Evolutionary conservation across 495 filamentous ascomycete genomes (phyloP).

Genomic region (Neurospora sp.): DNA sequence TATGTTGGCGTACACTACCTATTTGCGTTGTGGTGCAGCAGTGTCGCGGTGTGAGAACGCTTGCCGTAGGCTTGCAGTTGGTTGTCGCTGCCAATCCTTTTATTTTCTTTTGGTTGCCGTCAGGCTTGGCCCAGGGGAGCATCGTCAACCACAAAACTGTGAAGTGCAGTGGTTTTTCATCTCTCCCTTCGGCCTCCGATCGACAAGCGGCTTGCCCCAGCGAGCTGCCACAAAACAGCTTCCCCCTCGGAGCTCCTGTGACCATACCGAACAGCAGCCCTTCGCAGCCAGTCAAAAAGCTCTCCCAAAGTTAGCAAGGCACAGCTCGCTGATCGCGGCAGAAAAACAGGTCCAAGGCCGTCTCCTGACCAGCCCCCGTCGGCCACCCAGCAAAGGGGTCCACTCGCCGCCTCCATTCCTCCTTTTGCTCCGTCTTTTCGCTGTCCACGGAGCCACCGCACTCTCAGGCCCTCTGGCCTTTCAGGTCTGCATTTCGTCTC

Average conservation of each 20-base stretch:
- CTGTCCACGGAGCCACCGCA: not conserved
- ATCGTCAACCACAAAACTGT: not conserved
- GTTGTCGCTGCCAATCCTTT: not conserved
- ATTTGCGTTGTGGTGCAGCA: not conserved
- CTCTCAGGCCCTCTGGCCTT: not conserved
- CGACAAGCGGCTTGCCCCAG: conserved; percentile 16
- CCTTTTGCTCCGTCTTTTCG: not conserved
- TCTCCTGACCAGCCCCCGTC: conserved; percentile 15
- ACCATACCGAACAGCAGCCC: conserved; percentile 9
- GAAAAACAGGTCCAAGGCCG: conserved; percentile 16
- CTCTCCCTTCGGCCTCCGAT: conserved; percentile 7
- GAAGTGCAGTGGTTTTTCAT: not conserved
- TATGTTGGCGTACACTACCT: not conserved
- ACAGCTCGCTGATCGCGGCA: conserved; percentile 25
- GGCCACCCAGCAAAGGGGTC: conserved; percentile 2
- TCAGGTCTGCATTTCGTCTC: not conserved
- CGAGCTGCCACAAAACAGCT: conserved; percentile 12
- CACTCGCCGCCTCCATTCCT: not conserved
- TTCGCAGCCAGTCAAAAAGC: conserved; percentile 11
- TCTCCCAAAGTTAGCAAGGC: conserved; percentile 11
- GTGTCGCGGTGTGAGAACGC: not conserved
- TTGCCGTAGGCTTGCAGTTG: not conserved
- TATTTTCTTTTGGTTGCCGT: not conserved
- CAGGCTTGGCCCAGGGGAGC: not conserved
- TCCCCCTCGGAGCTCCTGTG: conserved; percentile 4